Base-by-base conservation (phyloP, 495 filamentous ascomycete species). In the Neurospora pannonica region DNA sequence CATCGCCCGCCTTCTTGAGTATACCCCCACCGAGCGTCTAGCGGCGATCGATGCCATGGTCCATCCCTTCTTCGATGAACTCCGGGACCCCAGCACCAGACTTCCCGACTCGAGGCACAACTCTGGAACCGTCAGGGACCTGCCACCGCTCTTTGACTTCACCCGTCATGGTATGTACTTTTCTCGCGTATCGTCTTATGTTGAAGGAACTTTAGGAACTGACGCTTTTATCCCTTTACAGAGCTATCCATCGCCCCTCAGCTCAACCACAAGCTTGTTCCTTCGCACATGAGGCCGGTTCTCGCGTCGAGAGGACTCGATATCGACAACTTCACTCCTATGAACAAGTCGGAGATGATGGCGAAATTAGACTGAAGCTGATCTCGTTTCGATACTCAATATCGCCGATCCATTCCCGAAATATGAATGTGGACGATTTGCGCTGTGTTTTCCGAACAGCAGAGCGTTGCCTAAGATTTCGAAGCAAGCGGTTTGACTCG, bases 11-110 rank as follows among this genome's bases (percentile, higher is more conserved):
- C 86, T 99, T 69, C 87, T 99, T 31, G 96, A 99, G 85, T 99
- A 99, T 81, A 99, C 96, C 0, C 96, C 96, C 17, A 98, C 97
- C 7, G 93, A 97, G 84, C 93, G 96, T 73, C 88, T 98, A 38
- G 94, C 93, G 4, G 95, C 96, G 11, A 90, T 99, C 54, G 94
- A 99, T 77, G 96, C 96, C 15, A 97, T 99, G 94, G 93, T 95
- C 76, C 97, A 99, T 78, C 93, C 97, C 36, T 99, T 99, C 88
- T 99, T 99, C 78, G 96, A 99, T 80, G 97, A 99, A 83, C 88
- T 99, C 62, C 88, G 96, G 72, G 94, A 97, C 77, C 94, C 94
- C 7, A 89, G 84, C 78, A 98, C 95, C 62, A 91, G 89, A 78
- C 87, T 99, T 73, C 96, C 95, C 4, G 97, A 99, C 82, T 98